Percentiles rank a stretch among this genome's conserved stretches.
phyloP scores from a whole-genome alignment of 176 grass and related monocot genomes.

The Alloteropsis semialata region DNA sequence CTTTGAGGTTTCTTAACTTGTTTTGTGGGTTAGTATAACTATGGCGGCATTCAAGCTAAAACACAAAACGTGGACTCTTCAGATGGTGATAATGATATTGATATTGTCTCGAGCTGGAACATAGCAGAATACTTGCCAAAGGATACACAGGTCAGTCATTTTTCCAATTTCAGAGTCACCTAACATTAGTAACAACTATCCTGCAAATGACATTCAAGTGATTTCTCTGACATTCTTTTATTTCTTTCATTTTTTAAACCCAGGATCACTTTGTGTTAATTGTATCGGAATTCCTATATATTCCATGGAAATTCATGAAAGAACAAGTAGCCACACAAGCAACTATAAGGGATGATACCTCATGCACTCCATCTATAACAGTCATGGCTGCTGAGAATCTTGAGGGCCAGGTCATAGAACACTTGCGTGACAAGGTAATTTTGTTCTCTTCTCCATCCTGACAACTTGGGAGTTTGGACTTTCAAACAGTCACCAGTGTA shows the following conservation, averaged over 20 bases:
- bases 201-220: not conserved
- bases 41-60: constrained; percentile 90
- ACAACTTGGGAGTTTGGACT: not conserved
- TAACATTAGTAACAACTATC: not conserved
- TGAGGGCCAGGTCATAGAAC: constrained; percentile 54
- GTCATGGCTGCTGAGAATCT: constrained; percentile 77
- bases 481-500: not conserved
- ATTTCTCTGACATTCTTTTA: constrained; percentile 9
- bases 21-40: constrained; percentile 76
- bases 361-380: constrained; percentile 91
- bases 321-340: constrained; percentile 65
- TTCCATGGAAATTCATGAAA: constrained; percentile 89
- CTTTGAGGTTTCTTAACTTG: constrained; percentile 30
- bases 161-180: not conserved
- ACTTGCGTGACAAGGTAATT: constrained; percentile 73
- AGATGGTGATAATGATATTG: constrained; percentile 57
- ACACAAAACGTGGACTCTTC: constrained; percentile 25
- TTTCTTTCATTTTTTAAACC: not conserved
- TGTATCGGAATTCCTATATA: constrained; percentile 85
- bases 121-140: constrained; percentile 89
- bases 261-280: constrained; percentile 95
- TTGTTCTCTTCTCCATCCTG: not conserved
- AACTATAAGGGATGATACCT: constrained; percentile 54
- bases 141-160: constrained; percentile 68
- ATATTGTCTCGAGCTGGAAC: constrained; percentile 93